phyloP scores from a whole-genome alignment of 169 alveolate species.

The Pseudocohnilembus persalinus region DNA sequence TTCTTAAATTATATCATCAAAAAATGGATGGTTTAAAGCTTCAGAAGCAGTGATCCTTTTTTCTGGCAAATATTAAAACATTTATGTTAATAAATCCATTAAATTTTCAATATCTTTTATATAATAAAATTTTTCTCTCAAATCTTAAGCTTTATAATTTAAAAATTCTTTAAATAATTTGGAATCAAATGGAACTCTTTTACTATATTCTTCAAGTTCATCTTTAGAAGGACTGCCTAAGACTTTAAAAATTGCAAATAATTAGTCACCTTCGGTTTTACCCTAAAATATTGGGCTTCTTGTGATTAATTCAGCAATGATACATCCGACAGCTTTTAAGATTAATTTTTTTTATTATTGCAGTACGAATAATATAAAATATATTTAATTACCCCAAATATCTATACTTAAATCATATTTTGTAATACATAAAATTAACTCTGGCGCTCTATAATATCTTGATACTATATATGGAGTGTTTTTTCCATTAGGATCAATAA shows the following conservation, averaged over 20 bases:
- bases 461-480: slow-evolving; percentile 72
- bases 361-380: slow-evolving; percentile 52
- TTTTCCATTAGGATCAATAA: slow-evolving; percentile 26
- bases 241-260: slow-evolving; percentile 45
- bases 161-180: slow-evolving; percentile 34
- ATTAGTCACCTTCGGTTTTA: slow-evolving; percentile 51
- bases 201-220: slow-evolving; percentile 28
- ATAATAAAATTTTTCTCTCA: slow-evolving; percentile 63
- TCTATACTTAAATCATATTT: slow-evolving; percentile 62
- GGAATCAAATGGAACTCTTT: slow-evolving; percentile 50
- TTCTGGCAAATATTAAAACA: slow-evolving; percentile 69
- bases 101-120: slow-evolving; percentile 61
- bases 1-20: slow-evolving; percentile 60
- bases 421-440: slow-evolving; percentile 60
- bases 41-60: slow-evolving; percentile 73
- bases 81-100: slow-evolving; percentile 59
- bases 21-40: slow-evolving; percentile 73
- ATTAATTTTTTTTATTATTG: slow-evolving; percentile 57
- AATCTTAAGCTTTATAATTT: slow-evolving; percentile 35
- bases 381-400: slow-evolving; percentile 52
- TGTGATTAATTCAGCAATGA: slow-evolving; percentile 62
- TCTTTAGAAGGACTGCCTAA: slow-evolving; percentile 22
- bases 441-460: slow-evolving; percentile 81
- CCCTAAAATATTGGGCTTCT: slow-evolving; percentile 73
- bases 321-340: slow-evolving; percentile 76